Evolutionary conservation across 73 alveolate species (phyloP), one percentile per base, ranked within the genome.

Genomic region (Diophrys appendiculata): DNA sequence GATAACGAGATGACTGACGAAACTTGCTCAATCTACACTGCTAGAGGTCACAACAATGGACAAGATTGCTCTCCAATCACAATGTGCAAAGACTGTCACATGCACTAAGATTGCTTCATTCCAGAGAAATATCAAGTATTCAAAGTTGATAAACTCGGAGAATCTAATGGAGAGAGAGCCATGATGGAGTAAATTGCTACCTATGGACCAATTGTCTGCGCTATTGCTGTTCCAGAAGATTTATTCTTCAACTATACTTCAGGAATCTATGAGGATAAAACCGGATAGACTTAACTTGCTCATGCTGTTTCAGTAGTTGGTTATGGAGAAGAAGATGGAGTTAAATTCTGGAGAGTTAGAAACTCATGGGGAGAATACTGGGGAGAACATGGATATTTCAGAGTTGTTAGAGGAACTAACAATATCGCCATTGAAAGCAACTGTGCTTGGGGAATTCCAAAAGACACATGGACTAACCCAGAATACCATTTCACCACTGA

Each of bases 321-420:
- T 29, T 93, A 90, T 86, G 99, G 98, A 23, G 95, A 56, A 32
- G 93, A 83, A 75, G 83, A 91, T 60, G 96, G 96, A 29, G 73
- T 18, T 43, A 89, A 88, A 69, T 94, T 74, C 84, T 95, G 97
- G 97, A 86, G 83, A 69, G 91, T 89, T 13, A 93, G 96, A 89
- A 95, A 95, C 88, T 87, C 97, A 27, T 90, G 96, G 97, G 98
- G 98, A 53, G 68, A 76, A 28, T 75, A 72, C 79, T 95, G 99
- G 99, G 99, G 99, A 33, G 99, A 95, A 80, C 55, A 72, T 0
- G 99, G 99, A n/a, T 83, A 88, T 90, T 81, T 91, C 87, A 91
- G 95, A 83, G 53, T 95, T 30, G 77, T 88, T 54, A 92, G 97
- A 86, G 98, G 97, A 35, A 70, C 25, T 26, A 73, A 90, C 78